Evolutionary conservation across 179 eudicot genomes (phyloP), one percentile per base, ranked within the genome.

Genomic region (Pouteria campechiana): DNA sequence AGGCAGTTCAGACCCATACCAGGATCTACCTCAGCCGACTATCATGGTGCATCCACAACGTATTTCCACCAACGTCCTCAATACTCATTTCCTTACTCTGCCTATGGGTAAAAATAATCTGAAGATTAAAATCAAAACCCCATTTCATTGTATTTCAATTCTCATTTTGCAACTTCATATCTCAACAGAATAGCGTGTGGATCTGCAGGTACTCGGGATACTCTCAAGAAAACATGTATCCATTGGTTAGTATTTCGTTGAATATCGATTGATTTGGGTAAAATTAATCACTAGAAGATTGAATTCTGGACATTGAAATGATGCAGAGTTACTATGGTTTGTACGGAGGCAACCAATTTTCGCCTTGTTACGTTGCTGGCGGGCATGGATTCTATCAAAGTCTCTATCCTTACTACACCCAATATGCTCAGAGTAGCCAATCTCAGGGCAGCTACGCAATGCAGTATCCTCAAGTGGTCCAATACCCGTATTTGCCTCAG

Each of bases 221-320:
- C 58, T 52, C 81, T 45, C 81, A 67, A 55, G 81, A 74, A 28
- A 48, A 60, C 35, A 52, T 67, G 68, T 70, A 74, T 67, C 77
- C 50, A 5, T 48, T 64, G 72, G 81, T 74, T 48, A 63, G 68
- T 70, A 30, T 15, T 39, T 46, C 2, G 11, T 1, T 42, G 1
- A 1, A 7, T 7, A 2, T 6, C 40, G 3, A 13, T 3, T 31
- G 2, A 16, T 2, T 29, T 20, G 20, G 3, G 32, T 12, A 25
- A 45, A 2, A 11, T 48, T 51, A 49, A 33, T 38, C 17, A 52
- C 30, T n/a, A 39, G 28, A 14, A 16, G 23, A n/a, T 7, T 37
- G 10, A 50, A 24, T 18, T 22, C 25, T n/a, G n/a, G n/a, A n/a
- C 25, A 9, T 47, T 24, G 25, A 17, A 17, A 17, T 40, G n/a